Evolutionary conservation across 495 filamentous ascomycete species (phyloP).

Genomic region (Niebla homalea): DNA sequence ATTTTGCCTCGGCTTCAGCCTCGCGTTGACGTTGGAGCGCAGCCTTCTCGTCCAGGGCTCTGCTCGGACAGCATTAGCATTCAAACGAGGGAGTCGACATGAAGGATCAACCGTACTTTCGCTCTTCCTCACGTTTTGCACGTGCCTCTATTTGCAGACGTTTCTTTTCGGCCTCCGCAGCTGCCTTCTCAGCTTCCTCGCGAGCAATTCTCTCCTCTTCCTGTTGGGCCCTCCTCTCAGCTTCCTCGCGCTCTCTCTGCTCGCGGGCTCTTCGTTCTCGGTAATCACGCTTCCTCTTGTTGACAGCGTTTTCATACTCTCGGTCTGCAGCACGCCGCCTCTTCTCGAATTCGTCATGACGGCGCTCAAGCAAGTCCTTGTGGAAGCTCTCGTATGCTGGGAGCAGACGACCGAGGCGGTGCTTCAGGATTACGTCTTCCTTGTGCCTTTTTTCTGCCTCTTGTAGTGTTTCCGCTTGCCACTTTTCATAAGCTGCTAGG

Average conservation of each 20-base stretch:
- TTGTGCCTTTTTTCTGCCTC: constrained; percentile 78
- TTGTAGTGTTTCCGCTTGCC: constrained; percentile 60
- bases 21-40: constrained; percentile 53
- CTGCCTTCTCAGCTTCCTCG: constrained; percentile 72
- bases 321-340: constrained; percentile 76
- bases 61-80: constrained; percentile 15
- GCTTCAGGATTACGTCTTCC: constrained; percentile 83
- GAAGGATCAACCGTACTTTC: constrained; percentile 40
- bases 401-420: constrained; percentile 73
- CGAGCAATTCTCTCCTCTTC: constrained; percentile 67
- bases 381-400: constrained; percentile 70
- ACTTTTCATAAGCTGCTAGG: constrained; percentile 62
- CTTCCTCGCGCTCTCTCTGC: constrained; percentile 69
- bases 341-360: constrained; percentile 91
- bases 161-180: constrained; percentile 57
- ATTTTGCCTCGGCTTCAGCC: constrained; percentile 52
- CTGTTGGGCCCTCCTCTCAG: constrained; percentile 58
- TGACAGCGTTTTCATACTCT: constrained; percentile 81
- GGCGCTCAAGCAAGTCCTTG: constrained; percentile 63
- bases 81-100: not conserved
- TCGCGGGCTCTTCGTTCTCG: constrained; percentile 58
- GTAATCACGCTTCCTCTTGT: constrained; percentile 70
- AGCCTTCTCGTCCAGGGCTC: constrained; percentile 54
- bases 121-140: constrained; percentile 70
- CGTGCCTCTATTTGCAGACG: constrained; percentile 55